Evolutionary conservation across 2,329 filamentous ascomycete genomes (phyloP).

Genomic region (Aureobasidium namibiae): DNA sequence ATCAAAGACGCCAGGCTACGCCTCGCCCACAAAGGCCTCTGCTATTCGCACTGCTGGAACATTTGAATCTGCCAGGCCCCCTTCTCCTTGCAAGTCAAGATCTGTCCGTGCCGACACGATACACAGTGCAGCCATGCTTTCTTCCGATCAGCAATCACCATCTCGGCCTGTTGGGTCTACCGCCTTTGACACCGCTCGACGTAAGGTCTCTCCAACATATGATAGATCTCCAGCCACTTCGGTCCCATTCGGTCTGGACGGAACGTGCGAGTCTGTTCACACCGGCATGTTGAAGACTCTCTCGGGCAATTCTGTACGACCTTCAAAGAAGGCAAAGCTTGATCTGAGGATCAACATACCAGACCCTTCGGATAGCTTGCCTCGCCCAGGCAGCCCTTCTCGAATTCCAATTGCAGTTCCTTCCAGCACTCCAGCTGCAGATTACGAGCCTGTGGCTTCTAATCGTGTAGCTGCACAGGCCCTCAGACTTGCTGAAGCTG

Average conservation of each 20-base stretch:
- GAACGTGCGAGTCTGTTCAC: not conserved
- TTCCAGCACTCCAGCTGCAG: not conserved
- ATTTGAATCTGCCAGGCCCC: not conserved
- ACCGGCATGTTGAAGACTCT: not conserved
- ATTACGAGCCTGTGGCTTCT: not conserved
- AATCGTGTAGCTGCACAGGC: not conserved
- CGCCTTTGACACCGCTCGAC: not conserved
- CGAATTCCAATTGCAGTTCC: not conserved
- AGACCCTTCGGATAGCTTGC: not conserved
- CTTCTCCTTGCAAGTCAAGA: not conserved
- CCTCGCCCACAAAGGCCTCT: conserved; percentile 11
- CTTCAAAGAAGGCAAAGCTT: not conserved
- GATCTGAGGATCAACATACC: conserved; percentile 1
- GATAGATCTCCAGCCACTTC: not conserved
- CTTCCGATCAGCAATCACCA: not conserved
- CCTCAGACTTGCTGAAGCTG: not conserved
- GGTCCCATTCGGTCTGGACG: not conserved
- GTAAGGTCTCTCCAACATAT: not conserved
- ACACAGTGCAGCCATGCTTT: not conserved
- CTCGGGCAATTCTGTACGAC: not conserved
- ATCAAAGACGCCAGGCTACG: not conserved
- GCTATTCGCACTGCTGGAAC: not conserved
- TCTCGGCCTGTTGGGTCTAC: not conserved
- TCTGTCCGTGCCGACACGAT: not conserved
- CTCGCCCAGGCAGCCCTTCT: conserved; percentile 1